Percentiles rank a stretch among this genome's conserved stretches.
Evolutionary conservation across 805 yeast genomes (phyloP).

Genomic region (Wickerhamomyces queroliae): DNA sequence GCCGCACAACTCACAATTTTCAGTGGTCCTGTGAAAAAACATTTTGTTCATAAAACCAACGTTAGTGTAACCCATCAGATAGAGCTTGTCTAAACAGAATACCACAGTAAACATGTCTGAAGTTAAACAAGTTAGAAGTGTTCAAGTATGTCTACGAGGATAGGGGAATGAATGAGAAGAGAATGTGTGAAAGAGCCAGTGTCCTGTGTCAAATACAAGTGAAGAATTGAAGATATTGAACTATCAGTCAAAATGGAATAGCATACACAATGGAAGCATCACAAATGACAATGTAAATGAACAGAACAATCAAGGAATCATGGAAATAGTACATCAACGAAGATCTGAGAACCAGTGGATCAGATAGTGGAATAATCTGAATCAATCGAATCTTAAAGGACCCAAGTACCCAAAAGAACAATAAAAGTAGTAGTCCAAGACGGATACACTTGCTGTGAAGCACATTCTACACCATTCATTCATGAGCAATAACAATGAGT

Average conservation of each 20-base stretch:
- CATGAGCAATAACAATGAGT: conserved; percentile 3
- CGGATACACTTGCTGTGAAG: too few species aligned
- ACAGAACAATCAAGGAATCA: too few species aligned
- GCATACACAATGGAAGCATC: too few species aligned
- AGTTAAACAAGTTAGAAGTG: conserved; percentile 57
- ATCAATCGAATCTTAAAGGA: too few species aligned
- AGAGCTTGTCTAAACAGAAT: conserved; percentile 4
- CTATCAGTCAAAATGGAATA: too few species aligned
- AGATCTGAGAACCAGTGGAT: too few species aligned
- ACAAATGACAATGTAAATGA: too few species aligned
- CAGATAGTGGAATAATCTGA: too few species aligned
- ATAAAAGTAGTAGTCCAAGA: too few species aligned
- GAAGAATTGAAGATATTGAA: too few species aligned
- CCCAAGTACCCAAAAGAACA: too few species aligned
- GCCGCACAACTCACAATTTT: conserved; percentile 1
- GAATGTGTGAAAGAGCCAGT: not conserved
- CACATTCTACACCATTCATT: conserved; percentile 3
- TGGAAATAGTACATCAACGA: too few species aligned
- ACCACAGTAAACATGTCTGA: conserved; percentile 51
- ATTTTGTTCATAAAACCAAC: conserved; percentile 12
- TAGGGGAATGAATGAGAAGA: not conserved
- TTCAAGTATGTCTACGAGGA: conserved; percentile 74
- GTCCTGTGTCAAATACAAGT: not conserved
- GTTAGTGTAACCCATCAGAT: not conserved
- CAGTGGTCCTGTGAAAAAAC: conserved; percentile 1